Evolutionary conservation across 352 stramenopile genomes (phyloP), one percentile per base, ranked within the genome.

Genomic region (Peronospora destructor): DNA sequence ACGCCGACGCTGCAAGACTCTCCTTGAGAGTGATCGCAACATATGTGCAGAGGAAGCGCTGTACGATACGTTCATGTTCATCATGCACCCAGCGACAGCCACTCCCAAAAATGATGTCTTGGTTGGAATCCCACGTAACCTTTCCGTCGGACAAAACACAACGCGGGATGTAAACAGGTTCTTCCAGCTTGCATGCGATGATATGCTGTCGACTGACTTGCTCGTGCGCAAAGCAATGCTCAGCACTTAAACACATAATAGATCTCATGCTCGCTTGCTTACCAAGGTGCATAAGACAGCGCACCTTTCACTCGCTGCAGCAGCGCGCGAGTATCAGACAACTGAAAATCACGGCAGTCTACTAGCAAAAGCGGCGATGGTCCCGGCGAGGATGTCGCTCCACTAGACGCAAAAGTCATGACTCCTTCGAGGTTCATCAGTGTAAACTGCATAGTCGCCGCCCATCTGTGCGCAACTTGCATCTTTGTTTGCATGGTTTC

Each of bases 81-180:
- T 90, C 36, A 92, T 92, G 81, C 65, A 87, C 38, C 81, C 81
- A 14, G 53, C 64, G 43, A 60, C 75, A 10, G 74, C 64, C 28
- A 90, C 81, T 19, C 81, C 81, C 7, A 92, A 92, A 68, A 92
- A 92, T 58, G 78, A 92, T 49, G 68, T 92, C 23, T 45, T 92
- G 14, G 78, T 92, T 23, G 81, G 81, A 5, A 64, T 85, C 12
- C 81, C 81, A 32, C 48, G 61, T 6, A 45, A 41, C 1, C 13
- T 55, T 14, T 44, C 38, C 16, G 23, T 50, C n/a, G 29, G 50
- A 11, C 23, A 33, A 43, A 13, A 33, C 19, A 8, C 28, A n/a
- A 26, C n/a, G n/a, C 19, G 42, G n/a, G 39, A 26, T 29, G 32
- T 32, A 3, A 39, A 34, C 12, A 59, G 53, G 36, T 23, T 49